Percentiles rank a stretch among this genome's conserved stretches.
Conservation (phyloP, 108 stramenopile species). For the Cylindrotheca fusiformis region DNA sequence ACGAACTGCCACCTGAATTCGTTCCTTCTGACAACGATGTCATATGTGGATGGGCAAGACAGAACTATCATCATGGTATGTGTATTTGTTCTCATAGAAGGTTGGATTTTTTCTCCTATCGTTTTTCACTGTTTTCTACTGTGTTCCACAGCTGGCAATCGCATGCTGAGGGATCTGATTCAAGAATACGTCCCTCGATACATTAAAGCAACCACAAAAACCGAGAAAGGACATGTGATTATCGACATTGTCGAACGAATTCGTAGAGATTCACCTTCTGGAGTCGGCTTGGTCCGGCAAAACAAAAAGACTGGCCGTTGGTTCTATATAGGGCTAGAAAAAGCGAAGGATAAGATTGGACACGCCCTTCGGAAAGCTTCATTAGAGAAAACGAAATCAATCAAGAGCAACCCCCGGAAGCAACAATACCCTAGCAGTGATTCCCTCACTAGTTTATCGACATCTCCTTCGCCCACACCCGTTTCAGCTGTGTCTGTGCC, state of each 20-base stretch:
- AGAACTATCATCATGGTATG: constrained; percentile 34
- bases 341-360: constrained; percentile 35
- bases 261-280: constrained; percentile 13
- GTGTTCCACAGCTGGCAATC: constrained; percentile 27
- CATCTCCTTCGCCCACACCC: neutral
- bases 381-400: neutral
- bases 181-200: constrained; percentile 29
- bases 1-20: constrained; percentile 23
- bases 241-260: constrained; percentile 22
- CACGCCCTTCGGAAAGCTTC: constrained; percentile 31
- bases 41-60: constrained; percentile 30
- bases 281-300: constrained; percentile 25
- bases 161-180: constrained; percentile 26
- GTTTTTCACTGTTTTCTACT: neutral
- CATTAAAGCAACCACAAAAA: constrained; percentile 18
- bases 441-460: neutral
- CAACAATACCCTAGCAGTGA: neutral
- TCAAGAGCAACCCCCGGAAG: neutral
- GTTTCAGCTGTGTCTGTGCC: neutral
- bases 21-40: constrained; percentile 21
- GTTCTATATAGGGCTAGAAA: constrained; percentile 25
- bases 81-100: neutral
- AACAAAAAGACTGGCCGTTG: constrained; percentile 17
- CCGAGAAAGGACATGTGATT: constrained; percentile 28
- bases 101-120: neutral